Evolutionary conservation across 2,329 filamentous ascomycete genomes (phyloP).

Genomic region (Fusarium sp.): DNA sequence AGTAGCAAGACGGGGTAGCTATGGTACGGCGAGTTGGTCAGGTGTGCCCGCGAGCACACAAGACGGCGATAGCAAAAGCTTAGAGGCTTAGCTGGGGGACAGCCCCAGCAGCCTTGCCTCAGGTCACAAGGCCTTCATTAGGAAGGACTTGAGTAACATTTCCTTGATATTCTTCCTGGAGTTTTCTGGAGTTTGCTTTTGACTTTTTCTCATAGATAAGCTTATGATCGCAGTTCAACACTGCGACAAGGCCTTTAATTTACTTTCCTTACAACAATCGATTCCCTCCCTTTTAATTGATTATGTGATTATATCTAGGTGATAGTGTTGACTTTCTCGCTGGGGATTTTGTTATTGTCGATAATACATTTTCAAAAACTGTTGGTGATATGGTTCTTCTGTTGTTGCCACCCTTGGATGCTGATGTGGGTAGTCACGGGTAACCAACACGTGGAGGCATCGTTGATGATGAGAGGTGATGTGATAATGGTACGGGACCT

Average conservation of each 20-base stretch:
- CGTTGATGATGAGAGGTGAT: not conserved
- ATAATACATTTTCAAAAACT: not conserved
- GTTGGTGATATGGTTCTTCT: not conserved
- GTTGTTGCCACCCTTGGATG: not conserved
- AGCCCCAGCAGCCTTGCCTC: not conserved
- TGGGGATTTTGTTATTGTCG: not conserved
- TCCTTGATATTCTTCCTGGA: not conserved
- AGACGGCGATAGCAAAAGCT: not conserved
- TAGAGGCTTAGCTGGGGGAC: not conserved
- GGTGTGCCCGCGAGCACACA: not conserved
- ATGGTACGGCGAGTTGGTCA: not conserved
- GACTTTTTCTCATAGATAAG: not conserved
- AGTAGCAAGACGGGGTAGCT: not conserved
- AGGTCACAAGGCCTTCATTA: not conserved
- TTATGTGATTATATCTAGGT: not conserved
- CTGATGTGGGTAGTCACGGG: not conserved
- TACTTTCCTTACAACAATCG: not conserved
- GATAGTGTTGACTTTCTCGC: not conserved
- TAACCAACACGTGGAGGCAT: not conserved
- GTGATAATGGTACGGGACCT: not conserved
- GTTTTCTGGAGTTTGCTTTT: not conserved
- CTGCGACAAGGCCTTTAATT: not conserved
- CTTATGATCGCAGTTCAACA: not conserved
- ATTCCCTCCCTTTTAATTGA: not conserved
- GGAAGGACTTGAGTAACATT: not conserved